phyloP scores from a whole-genome alignment of 2,329 filamentous ascomycete genomes.

The Tetracladium maxilliforme region DNA sequence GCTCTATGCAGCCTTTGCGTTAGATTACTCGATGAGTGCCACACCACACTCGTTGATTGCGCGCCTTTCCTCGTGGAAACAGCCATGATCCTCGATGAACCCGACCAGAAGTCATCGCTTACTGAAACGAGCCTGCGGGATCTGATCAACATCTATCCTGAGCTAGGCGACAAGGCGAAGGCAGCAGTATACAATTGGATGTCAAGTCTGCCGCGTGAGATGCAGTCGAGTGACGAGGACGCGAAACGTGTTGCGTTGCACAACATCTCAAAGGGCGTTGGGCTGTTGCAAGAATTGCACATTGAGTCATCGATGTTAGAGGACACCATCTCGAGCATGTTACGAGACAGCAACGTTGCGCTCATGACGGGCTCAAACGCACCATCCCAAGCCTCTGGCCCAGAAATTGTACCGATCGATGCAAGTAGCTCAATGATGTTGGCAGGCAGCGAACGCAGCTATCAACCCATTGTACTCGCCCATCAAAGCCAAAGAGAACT shows the following conservation, averaged over 20 bases:
- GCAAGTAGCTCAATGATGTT: no score
- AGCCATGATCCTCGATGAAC: conserved; percentile 48
- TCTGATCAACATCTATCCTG: conserved; percentile 45
- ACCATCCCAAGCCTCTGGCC: conserved; percentile 10
- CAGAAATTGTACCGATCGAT: conserved; percentile 8
- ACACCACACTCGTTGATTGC: conserved; percentile 55
- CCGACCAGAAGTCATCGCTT: conserved; percentile 15
- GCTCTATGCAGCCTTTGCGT: conserved; percentile 60
- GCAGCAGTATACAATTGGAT: conserved; percentile 69
- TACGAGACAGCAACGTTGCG: conserved; percentile 50
- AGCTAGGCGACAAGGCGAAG: conserved; percentile 50
- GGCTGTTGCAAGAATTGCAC: conserved; percentile 46
- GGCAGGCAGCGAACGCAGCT: conserved; percentile 8
- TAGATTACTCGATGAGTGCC: conserved; percentile 64
- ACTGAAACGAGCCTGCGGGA: conserved; percentile 37
- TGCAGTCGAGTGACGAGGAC: conserved; percentile 74
- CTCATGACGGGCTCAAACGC: conserved; percentile 4
- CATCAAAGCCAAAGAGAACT: conserved; percentile 54
- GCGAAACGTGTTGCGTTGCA: conserved; percentile 57
- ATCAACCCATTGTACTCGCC: conserved; percentile 40
- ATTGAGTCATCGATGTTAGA: conserved; percentile 53
- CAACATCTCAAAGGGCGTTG: conserved; percentile 62
- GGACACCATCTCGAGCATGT: conserved; percentile 47
- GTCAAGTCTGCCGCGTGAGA: conserved; percentile 61
- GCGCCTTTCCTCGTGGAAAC: conserved; percentile 65